Conservation (phyloP, 2,329 filamentous ascomycete species). For the Epichloe amarillans region DNA sequence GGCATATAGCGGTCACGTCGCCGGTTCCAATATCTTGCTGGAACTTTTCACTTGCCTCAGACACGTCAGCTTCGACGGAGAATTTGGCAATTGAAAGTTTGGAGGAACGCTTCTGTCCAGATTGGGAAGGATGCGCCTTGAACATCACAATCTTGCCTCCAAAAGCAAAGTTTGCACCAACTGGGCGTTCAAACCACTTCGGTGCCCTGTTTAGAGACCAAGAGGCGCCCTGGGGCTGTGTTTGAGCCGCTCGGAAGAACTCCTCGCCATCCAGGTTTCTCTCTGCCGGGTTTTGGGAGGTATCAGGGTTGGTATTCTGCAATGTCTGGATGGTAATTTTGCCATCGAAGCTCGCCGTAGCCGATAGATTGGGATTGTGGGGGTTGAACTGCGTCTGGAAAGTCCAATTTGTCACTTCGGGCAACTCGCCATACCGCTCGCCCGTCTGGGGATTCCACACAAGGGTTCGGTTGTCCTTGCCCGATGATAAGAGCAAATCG, state of each 20-base stretch:
- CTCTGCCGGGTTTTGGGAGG: conserved; percentile 52
- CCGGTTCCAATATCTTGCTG: conserved; percentile 69
- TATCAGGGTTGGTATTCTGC: conserved; percentile 77
- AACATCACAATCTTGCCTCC: conserved; percentile 83
- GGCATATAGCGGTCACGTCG: conserved; percentile 66
- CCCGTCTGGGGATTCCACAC: conserved; percentile 95
- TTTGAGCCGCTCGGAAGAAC: conserved; percentile 90
- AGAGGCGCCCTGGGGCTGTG: conserved; percentile 76
- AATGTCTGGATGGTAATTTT: conserved; percentile 90
- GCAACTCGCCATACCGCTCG: conserved; percentile 78
- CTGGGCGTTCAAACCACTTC: conserved; percentile 77
- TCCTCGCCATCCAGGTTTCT: conserved; percentile 76
- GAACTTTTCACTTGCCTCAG: conserved; percentile 74
- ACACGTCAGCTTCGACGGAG: conserved; percentile 73
- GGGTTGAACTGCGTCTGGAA: conserved; percentile 89
- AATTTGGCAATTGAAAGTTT: conserved; percentile 79
- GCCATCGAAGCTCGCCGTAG: conserved; percentile 93
- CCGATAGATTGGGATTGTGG: conserved; percentile 79
- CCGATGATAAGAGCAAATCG: conserved; percentile 78
- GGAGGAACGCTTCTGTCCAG: conserved; percentile 55
- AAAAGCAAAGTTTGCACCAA: conserved; percentile 85
- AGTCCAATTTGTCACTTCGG: conserved; percentile 98
- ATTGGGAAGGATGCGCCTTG: conserved; percentile 40
- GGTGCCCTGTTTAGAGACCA: conserved; percentile 81
- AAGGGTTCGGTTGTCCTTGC: conserved; percentile 91